Conservation (phyloP, 2,329 filamentous ascomycete genomes). For the Colletotrichum musicola region DNA sequence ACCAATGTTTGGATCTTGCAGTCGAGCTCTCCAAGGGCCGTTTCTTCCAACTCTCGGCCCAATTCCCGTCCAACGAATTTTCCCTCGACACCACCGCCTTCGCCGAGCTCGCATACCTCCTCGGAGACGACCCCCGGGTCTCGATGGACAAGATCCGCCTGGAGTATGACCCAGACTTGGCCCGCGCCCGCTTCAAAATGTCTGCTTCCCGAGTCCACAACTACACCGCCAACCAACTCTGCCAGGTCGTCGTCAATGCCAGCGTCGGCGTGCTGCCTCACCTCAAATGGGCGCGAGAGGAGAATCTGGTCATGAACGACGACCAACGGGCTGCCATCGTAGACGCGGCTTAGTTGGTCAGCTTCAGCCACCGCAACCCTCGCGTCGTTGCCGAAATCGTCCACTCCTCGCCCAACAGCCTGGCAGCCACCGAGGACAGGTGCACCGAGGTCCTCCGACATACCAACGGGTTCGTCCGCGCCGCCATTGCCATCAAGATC, state of each 20-base stretch:
- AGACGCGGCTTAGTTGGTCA: constrained; percentile 5
- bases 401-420: neutral
- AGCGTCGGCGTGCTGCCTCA: neutral
- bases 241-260: neutral
- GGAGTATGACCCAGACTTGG: neutral
- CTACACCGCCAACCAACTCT: neutral
- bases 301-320: neutral
- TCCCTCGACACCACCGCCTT: neutral
- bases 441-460: neutral
- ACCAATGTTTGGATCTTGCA: constrained; percentile 3
- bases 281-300: neutral
- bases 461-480: neutral
- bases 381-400: constrained; percentile 6
- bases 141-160: constrained; percentile 3
- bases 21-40: constrained; percentile 8
- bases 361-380: neutral
- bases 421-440: neutral
- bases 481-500: constrained; percentile 11
- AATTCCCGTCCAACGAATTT: constrained; percentile 1
- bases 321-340: neutral
- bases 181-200: constrained; percentile 1
- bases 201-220: neutral
- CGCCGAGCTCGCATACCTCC: neutral
- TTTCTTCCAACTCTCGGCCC: neutral
- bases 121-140: constrained; percentile 6